Evolutionary conservation across 1,284 basidiomycete species (phyloP), one percentile per base, ranked within the genome.

Genomic region (Ustilago xerochloae): DNA sequence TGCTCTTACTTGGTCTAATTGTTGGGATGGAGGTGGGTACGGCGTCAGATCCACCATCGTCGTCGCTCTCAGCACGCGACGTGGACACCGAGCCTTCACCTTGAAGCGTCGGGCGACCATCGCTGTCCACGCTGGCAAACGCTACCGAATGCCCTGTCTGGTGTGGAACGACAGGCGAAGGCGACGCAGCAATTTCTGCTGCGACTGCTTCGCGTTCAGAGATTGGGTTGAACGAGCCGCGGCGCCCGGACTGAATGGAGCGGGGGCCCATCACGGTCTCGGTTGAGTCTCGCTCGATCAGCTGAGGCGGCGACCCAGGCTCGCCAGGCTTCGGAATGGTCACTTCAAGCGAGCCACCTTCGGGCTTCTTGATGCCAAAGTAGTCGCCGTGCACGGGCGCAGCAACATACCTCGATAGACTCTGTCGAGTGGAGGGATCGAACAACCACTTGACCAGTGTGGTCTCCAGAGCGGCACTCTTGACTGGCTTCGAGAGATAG

Each of bases 401-500:
- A 12, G 75, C 75, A 5, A 75, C 61, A 36, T 70, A 80, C 22
- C 63, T 48, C 38, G 73, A 74, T 18, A 81, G 67, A 58, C 65
- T 65, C 45, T 79, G 76, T 45, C 80, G 68, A 1, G 79, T 75
- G 7, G 72, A 72, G 10, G 69, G 66, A 41, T 81, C 80, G 22
- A 77, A 81, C 13, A 81, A 60, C 80, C 80, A 81, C 33, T 71
- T 71, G 51, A 75, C 74, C 35, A 81, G 55, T 45, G 77, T 81
- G 22, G 65, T 47, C 59, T 81, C 80, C 6, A 83, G 62, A 5
- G 77, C 78, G 4, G 61, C 65, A 28, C 74, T 71, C 67, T 81
- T 82, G 55, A 83, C 79, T 15, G 81, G 81, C 53, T 83, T 83
- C 16, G 74, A 73, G 22, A 83, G 67, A 38, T 81, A 83, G 49